These are phyloP conservation scores for Umbelopsis vinacea DNA, from an alignment of 192 early-diverging fungal genomes.

Conservation along the genomic window DNA sequence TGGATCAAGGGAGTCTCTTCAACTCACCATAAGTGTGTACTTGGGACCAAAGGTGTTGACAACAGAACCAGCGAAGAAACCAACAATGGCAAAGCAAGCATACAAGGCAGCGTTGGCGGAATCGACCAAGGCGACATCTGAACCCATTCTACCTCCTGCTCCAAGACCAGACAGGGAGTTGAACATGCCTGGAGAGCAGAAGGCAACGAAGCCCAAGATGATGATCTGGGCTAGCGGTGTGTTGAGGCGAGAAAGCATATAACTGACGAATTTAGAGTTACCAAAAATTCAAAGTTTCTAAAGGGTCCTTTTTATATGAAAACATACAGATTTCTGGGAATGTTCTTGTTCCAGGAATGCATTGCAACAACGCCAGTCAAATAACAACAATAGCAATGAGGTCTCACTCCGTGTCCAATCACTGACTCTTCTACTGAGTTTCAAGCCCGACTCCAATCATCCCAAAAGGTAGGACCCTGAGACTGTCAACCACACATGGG, in stretches of 20 bases:
- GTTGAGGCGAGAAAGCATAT: slow-evolving; percentile 42
- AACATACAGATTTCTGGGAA: too few species aligned
- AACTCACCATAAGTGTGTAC: slow-evolving; percentile 26
- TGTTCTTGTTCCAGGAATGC: too few species aligned
- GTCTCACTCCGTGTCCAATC: too few species aligned
- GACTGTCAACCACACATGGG: too few species aligned
- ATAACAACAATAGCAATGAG: too few species aligned
- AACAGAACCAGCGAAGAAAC: slow-evolving; percentile 37
- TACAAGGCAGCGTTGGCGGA: slow-evolving; percentile 75
- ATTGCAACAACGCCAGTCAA: too few species aligned
- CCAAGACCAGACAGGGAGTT: slow-evolving; percentile 58
- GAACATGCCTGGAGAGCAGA: slow-evolving; percentile 82
- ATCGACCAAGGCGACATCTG: slow-evolving; percentile 29
- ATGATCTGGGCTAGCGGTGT: slow-evolving; percentile 72
- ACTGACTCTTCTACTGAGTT: too few species aligned
- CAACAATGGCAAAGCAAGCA: slow-evolving; percentile 66
- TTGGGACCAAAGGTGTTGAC: slow-evolving; percentile 36
- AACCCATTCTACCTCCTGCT: slow-evolving; percentile 35
- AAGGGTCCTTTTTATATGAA: neutral
- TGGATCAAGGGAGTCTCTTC: neutral
- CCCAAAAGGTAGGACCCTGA: too few species aligned
- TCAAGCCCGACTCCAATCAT: too few species aligned
- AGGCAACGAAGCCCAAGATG: slow-evolving; percentile 74
- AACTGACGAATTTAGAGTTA: neutral
- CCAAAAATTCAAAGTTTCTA: neutral